Evolutionary conservation across 176 grass and related monocot species (phyloP), one percentile per base, ranked within the genome.

Genomic region (Tillandsia leiboldiana): DNA sequence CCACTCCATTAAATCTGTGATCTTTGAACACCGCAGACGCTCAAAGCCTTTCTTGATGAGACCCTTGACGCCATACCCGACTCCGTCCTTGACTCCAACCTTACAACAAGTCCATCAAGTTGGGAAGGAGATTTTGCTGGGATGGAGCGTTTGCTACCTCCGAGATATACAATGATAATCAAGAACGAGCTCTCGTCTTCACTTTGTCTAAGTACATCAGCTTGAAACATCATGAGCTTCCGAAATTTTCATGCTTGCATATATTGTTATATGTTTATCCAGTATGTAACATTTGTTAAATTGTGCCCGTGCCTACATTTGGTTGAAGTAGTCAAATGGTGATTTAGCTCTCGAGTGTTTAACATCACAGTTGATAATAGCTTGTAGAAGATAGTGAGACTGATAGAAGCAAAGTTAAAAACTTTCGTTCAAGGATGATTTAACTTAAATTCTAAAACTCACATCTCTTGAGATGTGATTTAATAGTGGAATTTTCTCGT

Each of bases 21-120:
- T 14, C 6, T 18, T 66, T 75, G 26, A 59, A 75, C n/a, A 50
- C 17, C 73, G 79, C 78, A 96, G 92, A 91, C 88, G 18, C 42
- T 96, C 27, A n/a, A 84, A 75, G 79, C 82, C 59, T 96, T 96
- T 80, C 70, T 96, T 23, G 92, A 96, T 65, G 92, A 89, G 50
- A 96, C 88, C 72, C 72, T 96, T 68, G 92, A 83, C 15, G 83
- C 81, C 3, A 59, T 96, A 53, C 88, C 92, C 0, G 70, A 85
- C 75, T 56, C 48, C 64, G 83, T 91, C 48, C 80, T 96, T 70
- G 88, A 96, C 54, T 75, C 89, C 53, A 51, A 71, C 18, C 62
- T 84, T 72, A 70, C 18, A 11, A 70, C 26, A 56, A 78, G 79
- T n/a, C 51, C 56, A 58, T 68, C 62, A 78, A 81, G 9, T 52